phyloP scores from a whole-genome alignment of 2,329 filamentous ascomycete genomes.

The Alternaria angustiovoidea region DNA sequence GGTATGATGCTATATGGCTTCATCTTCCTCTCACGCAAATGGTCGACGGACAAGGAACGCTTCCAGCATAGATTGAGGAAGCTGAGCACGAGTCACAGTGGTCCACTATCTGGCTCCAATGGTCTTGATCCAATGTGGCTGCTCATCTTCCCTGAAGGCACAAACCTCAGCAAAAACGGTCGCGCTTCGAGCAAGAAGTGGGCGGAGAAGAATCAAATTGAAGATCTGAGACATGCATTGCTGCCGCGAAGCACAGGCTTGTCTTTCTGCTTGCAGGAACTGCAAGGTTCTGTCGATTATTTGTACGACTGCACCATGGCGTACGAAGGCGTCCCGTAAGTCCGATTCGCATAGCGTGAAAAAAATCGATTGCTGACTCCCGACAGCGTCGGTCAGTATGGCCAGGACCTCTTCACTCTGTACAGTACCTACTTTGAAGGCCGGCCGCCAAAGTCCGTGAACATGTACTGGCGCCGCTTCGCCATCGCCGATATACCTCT shows the following conservation, averaged over 20 bases:
- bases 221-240: slow-evolving; percentile 74
- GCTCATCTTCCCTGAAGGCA: slow-evolving; percentile 86
- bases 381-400: slow-evolving; percentile 66
- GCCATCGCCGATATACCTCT: slow-evolving; percentile 80
- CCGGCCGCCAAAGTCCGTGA: slow-evolving; percentile 89
- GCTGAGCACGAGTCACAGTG: slow-evolving; percentile 63
- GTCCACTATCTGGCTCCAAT: slow-evolving; percentile 50
- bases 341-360: slow-evolving; percentile 35
- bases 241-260: slow-evolving; percentile 83
- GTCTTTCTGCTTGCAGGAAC: slow-evolving; percentile 79
- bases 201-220: slow-evolving; percentile 76
- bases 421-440: slow-evolving; percentile 88
- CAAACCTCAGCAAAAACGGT: slow-evolving; percentile 80
- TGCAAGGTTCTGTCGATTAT: slow-evolving; percentile 78
- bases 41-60: slow-evolving; percentile 78
- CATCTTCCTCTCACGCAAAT: slow-evolving; percentile 93
- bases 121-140: slow-evolving; percentile 86
- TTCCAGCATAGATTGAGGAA: slow-evolving; percentile 77
- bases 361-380: not conserved
- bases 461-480: slow-evolving; percentile 95
- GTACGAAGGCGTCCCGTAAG: slow-evolving; percentile 92
- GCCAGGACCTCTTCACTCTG: slow-evolving; percentile 87
- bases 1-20: slow-evolving; percentile 90
- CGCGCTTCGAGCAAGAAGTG: slow-evolving; percentile 74
- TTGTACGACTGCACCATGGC: slow-evolving; percentile 94